A percentile compares a stretch with the other conserved stretches of the same genome.
These are phyloP conservation scores for Prunus persica DNA, from an alignment of 306 rosid genomes.

Conservation along the genomic window DNA sequence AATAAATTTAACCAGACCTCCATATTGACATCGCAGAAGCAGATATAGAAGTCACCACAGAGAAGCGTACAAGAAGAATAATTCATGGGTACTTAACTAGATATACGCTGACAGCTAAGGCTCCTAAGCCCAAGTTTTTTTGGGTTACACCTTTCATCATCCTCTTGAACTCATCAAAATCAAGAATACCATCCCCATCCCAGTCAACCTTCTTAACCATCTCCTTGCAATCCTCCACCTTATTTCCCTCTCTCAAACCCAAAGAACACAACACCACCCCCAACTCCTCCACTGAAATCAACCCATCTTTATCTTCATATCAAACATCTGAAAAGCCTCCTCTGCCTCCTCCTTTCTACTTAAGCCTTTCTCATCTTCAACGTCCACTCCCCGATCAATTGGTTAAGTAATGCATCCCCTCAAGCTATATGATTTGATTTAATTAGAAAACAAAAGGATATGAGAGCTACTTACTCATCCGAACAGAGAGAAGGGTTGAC, in stretches of 20 bases:
- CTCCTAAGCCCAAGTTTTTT: too few species aligned
- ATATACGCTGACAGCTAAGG: too few species aligned
- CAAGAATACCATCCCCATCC: conserved; percentile 95
- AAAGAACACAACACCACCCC: conserved; percentile 51
- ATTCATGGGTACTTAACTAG: too few species aligned
- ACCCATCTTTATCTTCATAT: conserved; percentile 60
- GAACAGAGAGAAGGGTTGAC: too few species aligned
- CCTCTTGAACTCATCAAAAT: conserved; percentile 76
- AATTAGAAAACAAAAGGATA: too few species aligned
- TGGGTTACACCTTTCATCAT: conserved; percentile 55
- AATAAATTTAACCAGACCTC: too few species aligned
- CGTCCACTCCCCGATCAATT: not conserved
- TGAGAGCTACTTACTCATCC: too few species aligned
- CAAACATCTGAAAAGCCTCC: conserved; percentile 60
- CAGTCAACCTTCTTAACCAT: conserved; percentile 76
- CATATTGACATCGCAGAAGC: too few species aligned
- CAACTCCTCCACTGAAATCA: conserved; percentile 65
- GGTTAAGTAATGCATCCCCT: too few species aligned
- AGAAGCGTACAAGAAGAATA: too few species aligned
- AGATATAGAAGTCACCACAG: too few species aligned
- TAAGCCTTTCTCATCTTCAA: not conserved
- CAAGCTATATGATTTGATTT: too few species aligned
- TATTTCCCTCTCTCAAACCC: conserved; percentile 71
- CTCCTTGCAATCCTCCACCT: conserved; percentile 60
- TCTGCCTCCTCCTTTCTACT: conserved; percentile 18